Base-by-base conservation (phyloP, 805 yeast genomes). In the Spathaspora passalidarum region DNA sequence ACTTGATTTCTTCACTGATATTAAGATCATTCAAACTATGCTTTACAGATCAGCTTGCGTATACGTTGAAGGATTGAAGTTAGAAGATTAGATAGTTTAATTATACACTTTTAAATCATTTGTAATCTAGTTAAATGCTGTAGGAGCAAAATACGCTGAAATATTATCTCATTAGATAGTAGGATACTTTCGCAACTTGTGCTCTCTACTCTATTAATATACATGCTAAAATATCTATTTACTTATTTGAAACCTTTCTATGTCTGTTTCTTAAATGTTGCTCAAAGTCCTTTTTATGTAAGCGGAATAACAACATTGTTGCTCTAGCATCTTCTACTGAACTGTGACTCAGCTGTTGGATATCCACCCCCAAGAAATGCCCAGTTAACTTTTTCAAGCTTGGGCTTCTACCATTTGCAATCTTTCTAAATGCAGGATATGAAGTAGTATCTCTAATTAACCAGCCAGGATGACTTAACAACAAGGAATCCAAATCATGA, bases 311-410 rank as follows among this genome's bases (percentile, higher is more conserved):
- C 49, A 83, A 61, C 96, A 90, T 91, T 0, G 96, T 82, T 1
- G 91, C 91, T 56, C 80, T 79, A 0, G 97, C 96, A 68, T 90
- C 97, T 59, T 88, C 96, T 1, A 90, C 88, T 0, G 96, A 88
- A 3, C 94, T 85, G 67, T 91, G 97, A 49, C 81, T 76, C 1
- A 84, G 88, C 0, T 67, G 68, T 62, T 90, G 96, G 47, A 90
- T 87, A 8, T 79, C 82, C 1, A 76, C 45, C 1, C 76, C 72
- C 32, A 88, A 60, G 11, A 84, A 68, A 54, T 79, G 82, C 48
- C 73, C 69, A 1, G 86, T 66, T 23, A 90, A 65, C 51, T 78
- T 82, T 60, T 84, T 87, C 56, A 90, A 71, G 38, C 84, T 70
- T 2, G 97, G 96, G 0, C 86, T 77, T 54, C 80, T 82, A 4